phyloP scores from a whole-genome alignment of 2,329 filamentous ascomycete species.

The Colletotrichum viniferum region DNA sequence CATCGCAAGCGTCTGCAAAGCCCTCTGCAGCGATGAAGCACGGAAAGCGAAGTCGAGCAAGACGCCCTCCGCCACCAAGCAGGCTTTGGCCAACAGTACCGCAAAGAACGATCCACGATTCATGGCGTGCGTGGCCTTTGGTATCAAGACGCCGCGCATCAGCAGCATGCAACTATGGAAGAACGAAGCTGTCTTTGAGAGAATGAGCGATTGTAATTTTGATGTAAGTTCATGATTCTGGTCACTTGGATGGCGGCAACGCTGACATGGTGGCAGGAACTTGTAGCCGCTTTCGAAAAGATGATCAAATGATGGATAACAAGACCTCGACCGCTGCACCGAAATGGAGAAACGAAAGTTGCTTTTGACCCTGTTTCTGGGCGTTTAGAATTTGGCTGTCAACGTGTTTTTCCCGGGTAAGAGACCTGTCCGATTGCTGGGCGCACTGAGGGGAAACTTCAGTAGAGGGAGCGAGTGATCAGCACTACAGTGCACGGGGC shows the following conservation, averaged over 20 bases:
- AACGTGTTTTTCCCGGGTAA: too few relatives aligned
- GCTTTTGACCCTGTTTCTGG: not conserved
- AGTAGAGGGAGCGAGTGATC: not conserved
- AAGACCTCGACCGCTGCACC: not conserved
- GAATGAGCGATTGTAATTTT: constrained; percentile 9
- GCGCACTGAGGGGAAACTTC: too few relatives aligned
- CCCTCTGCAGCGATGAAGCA: not conserved
- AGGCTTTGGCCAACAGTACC: constrained; percentile 19
- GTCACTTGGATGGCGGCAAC: accelerated
- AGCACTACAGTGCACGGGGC: accelerated
- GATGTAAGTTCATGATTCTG: not conserved
- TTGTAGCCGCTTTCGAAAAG: not conserved
- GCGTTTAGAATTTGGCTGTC: too few relatives aligned
- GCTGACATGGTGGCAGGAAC: not conserved
- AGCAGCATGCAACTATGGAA: constrained; percentile 51
- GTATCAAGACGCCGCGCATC: constrained; percentile 63
- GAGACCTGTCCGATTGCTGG: too few relatives aligned
- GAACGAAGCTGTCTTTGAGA: constrained; percentile 17
- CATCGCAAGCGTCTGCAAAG: constrained; percentile 45
- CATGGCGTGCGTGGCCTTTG: constrained; percentile 64
- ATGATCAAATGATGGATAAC: not conserved
- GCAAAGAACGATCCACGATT: constrained; percentile 63
- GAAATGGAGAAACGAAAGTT: accelerated
- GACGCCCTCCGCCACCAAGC: not conserved
- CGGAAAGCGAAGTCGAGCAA: not conserved